phyloP scores from a whole-genome alignment of 495 filamentous ascomycete species.

The Entonaema liquescens region DNA sequence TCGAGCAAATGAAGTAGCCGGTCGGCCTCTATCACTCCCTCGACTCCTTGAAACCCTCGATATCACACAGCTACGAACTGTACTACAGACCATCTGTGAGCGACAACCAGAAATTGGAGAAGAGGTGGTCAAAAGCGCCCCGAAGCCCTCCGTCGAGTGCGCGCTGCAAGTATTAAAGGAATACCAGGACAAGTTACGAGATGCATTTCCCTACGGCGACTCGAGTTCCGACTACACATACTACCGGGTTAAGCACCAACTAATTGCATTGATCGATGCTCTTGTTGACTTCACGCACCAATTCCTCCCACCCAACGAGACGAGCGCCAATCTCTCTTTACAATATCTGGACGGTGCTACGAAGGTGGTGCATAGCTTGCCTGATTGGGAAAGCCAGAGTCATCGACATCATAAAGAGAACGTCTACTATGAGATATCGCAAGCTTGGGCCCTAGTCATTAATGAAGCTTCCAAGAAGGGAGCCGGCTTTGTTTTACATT shows the following conservation, averaged over 20 bases:
- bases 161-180: constrained; percentile 80
- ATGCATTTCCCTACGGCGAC: constrained; percentile 88
- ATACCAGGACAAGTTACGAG: constrained; percentile 79
- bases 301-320: constrained; percentile 90
- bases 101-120: constrained; percentile 81
- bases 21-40: constrained; percentile 80
- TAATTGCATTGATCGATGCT: constrained; percentile 84
- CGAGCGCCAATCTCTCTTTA: constrained; percentile 78
- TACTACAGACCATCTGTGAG: constrained; percentile 88
- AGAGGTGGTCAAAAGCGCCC: constrained; percentile 86
- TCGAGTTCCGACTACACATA: constrained; percentile 91
- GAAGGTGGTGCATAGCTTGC: constrained; percentile 85
- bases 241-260: constrained; percentile 85
- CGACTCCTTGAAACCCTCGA: constrained; percentile 92
- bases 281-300: constrained; percentile 93
- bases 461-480: constrained; percentile 90
- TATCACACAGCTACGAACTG: constrained; percentile 77
- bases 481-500: constrained; percentile 89
- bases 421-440: constrained; percentile 93
- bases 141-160: constrained; percentile 81
- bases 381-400: constrained; percentile 83
- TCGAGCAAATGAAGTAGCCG: constrained; percentile 73
- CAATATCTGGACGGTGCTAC: constrained; percentile 89
- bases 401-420: constrained; percentile 92
- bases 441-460: constrained; percentile 92